Evolutionary conservation across 2,329 filamentous ascomycete species (phyloP), one percentile per base, ranked within the genome.

Genomic region (Falciphora oryzae): DNA sequence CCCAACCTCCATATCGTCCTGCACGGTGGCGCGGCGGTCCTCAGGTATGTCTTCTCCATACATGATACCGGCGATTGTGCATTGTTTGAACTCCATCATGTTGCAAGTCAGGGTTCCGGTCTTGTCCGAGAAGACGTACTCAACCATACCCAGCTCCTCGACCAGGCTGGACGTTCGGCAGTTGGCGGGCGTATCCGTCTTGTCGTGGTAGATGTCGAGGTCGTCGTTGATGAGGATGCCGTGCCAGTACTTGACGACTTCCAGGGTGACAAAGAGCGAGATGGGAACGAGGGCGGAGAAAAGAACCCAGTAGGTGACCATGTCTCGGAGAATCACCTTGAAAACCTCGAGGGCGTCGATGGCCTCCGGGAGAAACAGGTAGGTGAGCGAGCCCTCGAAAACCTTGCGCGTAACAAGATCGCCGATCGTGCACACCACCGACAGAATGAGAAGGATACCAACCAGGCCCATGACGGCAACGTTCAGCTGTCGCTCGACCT

Each of bases 141-240:
- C 95, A 59, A 99, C 96, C 84, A 98, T 97, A 64, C 95, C 95
- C 59, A 99, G 80, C 73, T 99, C 96, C 78, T 99, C 95, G 14
- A 99, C 95, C 73, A 99, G 81, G 69, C 93, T 97, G 2, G 94
- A 98, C 0, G 95, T 99, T 71, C 95, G 87, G 77, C 95, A 99
- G 69, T 95, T 96, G 6, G 95, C 93, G 16, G 95, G 93, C 0
- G 94, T 99, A 72, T 99, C 93, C 0, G 89, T 97, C 74, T 92
- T 91, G 71, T 97, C 91, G 75, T 99, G 92, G 78, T 99, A 99
- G 71, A 99, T 99, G 74, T 99, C 95, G 65, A 99, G 83, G 74
- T 99, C 96, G 65, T 93, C 94, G 74, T 97, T 96, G 76, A 99
- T 99, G 68, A 99, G 85, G 71, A 95, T 95, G n/a, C 92, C 95